These are phyloP conservation scores for Kalanchoe fedtschenkoi DNA, from an alignment of 164 flowering plant species.

Conservation along the genomic window DNA sequence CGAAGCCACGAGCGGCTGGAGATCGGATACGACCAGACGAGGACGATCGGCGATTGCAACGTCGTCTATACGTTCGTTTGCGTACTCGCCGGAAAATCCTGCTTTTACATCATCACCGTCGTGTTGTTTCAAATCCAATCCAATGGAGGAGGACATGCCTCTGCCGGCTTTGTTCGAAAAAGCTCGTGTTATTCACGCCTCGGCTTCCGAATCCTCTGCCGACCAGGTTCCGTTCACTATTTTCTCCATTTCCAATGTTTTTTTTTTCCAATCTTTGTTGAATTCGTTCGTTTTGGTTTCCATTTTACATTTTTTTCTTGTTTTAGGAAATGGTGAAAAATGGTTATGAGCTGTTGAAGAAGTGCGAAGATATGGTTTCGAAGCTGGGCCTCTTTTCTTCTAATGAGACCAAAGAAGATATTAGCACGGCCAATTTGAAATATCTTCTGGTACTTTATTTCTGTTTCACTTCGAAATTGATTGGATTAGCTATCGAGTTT, in stretches of 20 bases:
- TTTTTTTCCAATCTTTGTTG: background rate
- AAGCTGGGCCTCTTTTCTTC: conserved; percentile 77
- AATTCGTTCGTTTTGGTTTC: background rate
- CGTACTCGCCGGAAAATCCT: too few relatives aligned
- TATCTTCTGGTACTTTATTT: conserved; percentile 71
- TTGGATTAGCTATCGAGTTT: background rate
- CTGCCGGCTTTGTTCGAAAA: conserved; percentile 69
- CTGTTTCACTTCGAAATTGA: too few relatives aligned
- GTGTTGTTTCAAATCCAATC: background rate
- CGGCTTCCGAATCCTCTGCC: conserved; percentile 43
- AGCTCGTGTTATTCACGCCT: conserved; percentile 55
- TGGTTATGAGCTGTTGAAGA: conserved; percentile 45
- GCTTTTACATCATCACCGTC: too few relatives aligned
- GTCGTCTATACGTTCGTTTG: too few relatives aligned
- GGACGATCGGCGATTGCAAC: too few relatives aligned
- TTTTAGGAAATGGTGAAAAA: conserved; percentile 51
- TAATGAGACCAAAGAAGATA: conserved; percentile 90
- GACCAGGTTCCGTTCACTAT: conserved; percentile 40
- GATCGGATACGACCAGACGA: too few relatives aligned
- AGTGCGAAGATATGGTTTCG: conserved; percentile 80
- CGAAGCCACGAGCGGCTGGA: too few relatives aligned
- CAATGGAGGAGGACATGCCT: conserved; percentile 45
- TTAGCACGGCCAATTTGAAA: conserved; percentile 77
- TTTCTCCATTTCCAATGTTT: background rate
- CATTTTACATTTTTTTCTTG: background rate